Percentiles rank a stretch among this genome's conserved stretches.
Evolutionary conservation across 768 basidiomycete species (phyloP).

Genomic region (Tylopilus plumbeoviolaceoides): DNA sequence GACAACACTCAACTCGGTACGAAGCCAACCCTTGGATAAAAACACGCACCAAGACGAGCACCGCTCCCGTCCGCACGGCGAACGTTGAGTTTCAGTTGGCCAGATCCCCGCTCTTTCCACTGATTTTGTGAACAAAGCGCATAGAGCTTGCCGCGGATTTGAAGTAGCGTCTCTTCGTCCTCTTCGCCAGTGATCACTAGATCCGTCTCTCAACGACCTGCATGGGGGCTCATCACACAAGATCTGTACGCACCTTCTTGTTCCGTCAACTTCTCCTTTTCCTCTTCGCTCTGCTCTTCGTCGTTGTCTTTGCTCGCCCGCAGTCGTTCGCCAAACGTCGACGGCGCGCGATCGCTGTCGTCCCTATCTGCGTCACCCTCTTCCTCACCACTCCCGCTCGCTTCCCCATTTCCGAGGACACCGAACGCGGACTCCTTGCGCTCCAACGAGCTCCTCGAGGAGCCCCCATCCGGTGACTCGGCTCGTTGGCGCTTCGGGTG

Average conservation of each 20-base stretch:
- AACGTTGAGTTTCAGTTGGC: conserved; percentile 67
- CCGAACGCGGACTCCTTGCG: conserved; percentile 26
- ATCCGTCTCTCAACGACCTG: conserved; percentile 3
- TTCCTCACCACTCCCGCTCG: conserved; percentile 38
- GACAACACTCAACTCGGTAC: background rate
- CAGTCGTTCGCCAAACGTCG: conserved; percentile 61
- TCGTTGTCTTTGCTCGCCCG: conserved; percentile 60
- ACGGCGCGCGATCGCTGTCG: conserved; percentile 31
- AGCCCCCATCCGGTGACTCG: conserved; percentile 43
- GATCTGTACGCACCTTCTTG: conserved; percentile 53
- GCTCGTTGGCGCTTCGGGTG: conserved; percentile 53
- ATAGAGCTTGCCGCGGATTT: conserved; percentile 76
- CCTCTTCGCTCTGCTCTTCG: conserved; percentile 43
- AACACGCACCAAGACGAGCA: conserved; percentile 56
- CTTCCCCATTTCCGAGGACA: conserved; percentile 36
- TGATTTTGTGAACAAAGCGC: conserved; percentile 50
- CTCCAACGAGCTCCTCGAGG: conserved; percentile 45
- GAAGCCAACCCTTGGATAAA: background rate
- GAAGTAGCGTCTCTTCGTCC: conserved; percentile 72
- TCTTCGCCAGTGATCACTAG: conserved; percentile 77
- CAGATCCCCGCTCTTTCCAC: conserved; percentile 80
- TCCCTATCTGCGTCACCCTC: conserved; percentile 36
- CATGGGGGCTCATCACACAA: background rate
- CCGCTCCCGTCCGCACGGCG: conserved; percentile 57
- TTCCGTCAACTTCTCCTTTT: conserved; percentile 49